Evolutionary conservation across 2,329 filamentous ascomycete genomes (phyloP).

Genomic region (Cladosporium sp.): DNA sequence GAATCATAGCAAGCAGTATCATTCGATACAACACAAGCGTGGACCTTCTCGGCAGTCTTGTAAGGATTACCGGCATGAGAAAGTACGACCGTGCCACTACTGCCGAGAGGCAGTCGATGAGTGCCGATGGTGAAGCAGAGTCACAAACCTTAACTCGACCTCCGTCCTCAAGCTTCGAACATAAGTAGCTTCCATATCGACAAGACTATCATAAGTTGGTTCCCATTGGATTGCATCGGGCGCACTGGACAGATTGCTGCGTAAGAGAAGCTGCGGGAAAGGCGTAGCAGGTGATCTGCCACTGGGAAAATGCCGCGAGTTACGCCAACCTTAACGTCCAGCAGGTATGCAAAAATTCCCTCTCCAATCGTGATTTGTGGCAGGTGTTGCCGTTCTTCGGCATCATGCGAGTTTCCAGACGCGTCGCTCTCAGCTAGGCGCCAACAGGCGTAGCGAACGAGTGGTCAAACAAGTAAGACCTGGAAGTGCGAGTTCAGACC

Average conservation of each 20-base stretch:
- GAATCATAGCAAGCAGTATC: not conserved
- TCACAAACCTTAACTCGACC: slow-evolving; percentile 7
- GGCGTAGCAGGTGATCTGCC: not conserved
- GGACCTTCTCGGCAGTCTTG: not conserved
- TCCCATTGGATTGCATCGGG: not conserved
- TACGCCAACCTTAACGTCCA: not conserved
- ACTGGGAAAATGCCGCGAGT: not conserved
- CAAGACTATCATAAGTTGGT: not conserved
- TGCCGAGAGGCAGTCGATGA: not conserved
- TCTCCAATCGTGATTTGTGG: not conserved
- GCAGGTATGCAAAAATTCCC: not conserved
- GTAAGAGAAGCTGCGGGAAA: not conserved
- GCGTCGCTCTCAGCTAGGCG: not conserved
- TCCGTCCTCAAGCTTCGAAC: not conserved
- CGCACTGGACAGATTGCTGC: no score
- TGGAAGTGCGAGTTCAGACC: not conserved
- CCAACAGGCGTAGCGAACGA: not conserved
- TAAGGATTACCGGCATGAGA: slow-evolving; percentile 6
- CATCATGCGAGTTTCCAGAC: not conserved
- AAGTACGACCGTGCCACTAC: slow-evolving; percentile 6
- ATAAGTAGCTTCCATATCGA: not conserved
- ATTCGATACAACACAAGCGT: not conserved
- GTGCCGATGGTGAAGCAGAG: not conserved
- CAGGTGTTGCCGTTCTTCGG: not conserved
- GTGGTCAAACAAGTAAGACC: not conserved